Evolutionary conservation across 2,329 filamentous ascomycete species (phyloP).

Genomic region (Trichoderma sp.): DNA sequence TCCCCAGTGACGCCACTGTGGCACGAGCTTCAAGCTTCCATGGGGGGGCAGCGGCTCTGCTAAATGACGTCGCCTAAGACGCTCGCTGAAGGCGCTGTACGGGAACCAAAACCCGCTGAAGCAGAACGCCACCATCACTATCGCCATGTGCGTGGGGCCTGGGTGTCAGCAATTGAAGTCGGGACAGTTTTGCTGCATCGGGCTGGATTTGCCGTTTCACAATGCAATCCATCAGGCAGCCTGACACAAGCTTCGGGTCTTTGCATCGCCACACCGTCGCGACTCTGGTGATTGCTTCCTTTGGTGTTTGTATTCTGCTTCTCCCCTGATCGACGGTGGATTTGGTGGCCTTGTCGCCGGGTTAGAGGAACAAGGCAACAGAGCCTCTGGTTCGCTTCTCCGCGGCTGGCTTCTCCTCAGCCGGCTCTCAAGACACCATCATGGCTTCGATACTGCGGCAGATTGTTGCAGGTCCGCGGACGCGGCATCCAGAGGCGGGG

Average conservation of each 20-base stretch:
- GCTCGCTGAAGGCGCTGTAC: neutral
- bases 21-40: neutral
- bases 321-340: neutral
- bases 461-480: conserved; percentile 83
- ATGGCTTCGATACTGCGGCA: conserved; percentile 77
- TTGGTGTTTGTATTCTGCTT: neutral
- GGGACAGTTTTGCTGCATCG: neutral
- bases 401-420: neutral
- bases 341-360: too few relatives aligned
- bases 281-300: neutral
- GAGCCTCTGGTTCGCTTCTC: neutral
- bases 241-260: neutral
- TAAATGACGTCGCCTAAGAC: conserved; percentile 14
- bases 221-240: neutral
- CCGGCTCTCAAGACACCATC: neutral
- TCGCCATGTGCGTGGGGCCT: neutral
- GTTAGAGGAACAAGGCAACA: neutral
- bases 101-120: neutral
- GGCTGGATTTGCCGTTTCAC: neutral
- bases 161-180: neutral
- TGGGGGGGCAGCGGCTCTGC: conserved; percentile 2
- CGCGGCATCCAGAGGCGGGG: conserved; percentile 79
- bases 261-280: neutral
- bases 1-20: neutral
- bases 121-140: neutral